Evolutionary conservation across 1,284 basidiomycete genomes (phyloP), one percentile per base, ranked within the genome.

Genomic region (Fomes fomentarius): DNA sequence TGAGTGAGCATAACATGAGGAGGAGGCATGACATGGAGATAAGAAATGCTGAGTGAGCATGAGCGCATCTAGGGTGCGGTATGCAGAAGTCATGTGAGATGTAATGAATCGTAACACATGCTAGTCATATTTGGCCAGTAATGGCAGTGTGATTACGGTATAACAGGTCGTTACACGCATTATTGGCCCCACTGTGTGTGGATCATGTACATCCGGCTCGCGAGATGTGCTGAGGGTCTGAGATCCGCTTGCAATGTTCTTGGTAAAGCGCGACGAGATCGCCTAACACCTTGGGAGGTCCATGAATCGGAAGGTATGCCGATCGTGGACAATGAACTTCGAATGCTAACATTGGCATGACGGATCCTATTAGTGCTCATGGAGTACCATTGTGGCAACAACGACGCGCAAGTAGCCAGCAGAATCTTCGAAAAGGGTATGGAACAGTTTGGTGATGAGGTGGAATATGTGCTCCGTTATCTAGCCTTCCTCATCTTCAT

Each of bases 381-480:
- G 85, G 96, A 99, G 72, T 98, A 98, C 69, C 94, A 98, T 71
- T 91, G 89, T 70, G 60, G 54, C 26, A 94, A 89, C 55, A 93
- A 95, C 66, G 93, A 94, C 44, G 79, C 87, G 33, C 79, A 80
- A 7, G 89, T 98, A 19, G 93, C 96, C 0, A 92, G 87, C 45
- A 85, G 94, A 52, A 96, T 99, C 57, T 98, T 98, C 67, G 94
- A 98, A 71, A 87, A 93, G 57, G 96, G 95, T n/a, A 74, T 97
- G 68, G 93, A 95, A 68, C 75, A 80, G 5, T 98, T 94, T 69
- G 82, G 84, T 4, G 84, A 90, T 24, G 93, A 98, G 61, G 84
- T 89, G 21, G 89, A 93, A 51, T 98, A 89, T 63, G 93, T 97
- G 10, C 75, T 93, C 53, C 84, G 89, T 50, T 98, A 98, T 74